Conservation (phyloP, 148 eudicot genomes). For the Nepenthes gracilis region DNA sequence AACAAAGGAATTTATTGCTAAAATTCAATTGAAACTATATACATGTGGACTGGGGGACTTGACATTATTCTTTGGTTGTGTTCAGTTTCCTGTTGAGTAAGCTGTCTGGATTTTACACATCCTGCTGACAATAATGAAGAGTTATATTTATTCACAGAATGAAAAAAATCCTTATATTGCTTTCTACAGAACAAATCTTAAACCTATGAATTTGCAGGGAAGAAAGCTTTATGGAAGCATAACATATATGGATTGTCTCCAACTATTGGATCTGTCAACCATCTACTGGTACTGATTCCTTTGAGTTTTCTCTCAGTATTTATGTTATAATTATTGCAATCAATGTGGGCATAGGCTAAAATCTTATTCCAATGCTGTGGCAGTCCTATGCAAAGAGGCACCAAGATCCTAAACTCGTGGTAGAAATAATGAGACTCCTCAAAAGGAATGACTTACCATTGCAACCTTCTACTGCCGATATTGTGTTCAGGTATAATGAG, state of each 20-base stretch:
- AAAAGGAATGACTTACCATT: conserved; percentile 59
- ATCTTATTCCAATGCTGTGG: conserved; percentile 16
- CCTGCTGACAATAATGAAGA: no score
- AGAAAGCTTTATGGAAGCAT: conserved; percentile 66
- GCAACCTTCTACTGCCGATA: conserved; percentile 89
- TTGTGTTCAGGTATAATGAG: conserved; percentile 58
- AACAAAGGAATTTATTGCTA: no score
- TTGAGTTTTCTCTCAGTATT: neutral
- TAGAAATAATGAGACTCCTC: conserved; percentile 56
- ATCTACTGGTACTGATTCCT: conserved; percentile 48
- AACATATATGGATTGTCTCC: conserved; percentile 81
- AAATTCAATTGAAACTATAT: no score
- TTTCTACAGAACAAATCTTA: neutral
- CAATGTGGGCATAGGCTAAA: neutral
- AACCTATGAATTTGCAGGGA: conserved; percentile 32
- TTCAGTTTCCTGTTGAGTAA: no score
- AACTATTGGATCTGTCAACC: conserved; percentile 65
- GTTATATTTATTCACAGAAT: no score
- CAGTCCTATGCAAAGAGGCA: conserved; percentile 75
- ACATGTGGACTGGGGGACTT: no score
- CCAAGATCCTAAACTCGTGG: conserved; percentile 62
- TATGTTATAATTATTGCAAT: conserved; percentile 2
- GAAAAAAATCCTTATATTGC: no score
- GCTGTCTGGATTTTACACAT: no score
- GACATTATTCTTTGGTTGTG: no score